Base-by-base conservation (phyloP, 108 stramenopile genomes). In the Pelagomonas calceolata region DNA sequence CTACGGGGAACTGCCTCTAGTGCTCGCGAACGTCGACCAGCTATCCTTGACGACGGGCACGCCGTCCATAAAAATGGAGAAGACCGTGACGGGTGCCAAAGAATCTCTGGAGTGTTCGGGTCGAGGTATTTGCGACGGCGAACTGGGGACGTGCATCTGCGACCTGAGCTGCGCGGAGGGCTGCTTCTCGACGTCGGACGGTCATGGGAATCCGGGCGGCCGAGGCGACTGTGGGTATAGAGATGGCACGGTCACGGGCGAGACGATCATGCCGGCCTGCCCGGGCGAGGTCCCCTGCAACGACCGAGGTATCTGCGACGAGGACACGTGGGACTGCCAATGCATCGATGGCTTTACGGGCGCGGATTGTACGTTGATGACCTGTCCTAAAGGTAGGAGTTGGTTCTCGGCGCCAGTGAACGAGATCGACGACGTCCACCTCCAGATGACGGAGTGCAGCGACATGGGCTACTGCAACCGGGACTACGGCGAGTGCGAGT, bases 311-410 rank as follows among this genome's bases (percentile, higher is more conserved):
- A 34, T 30, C 36, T 89, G 88, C 64, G 64, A 66, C 63, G 79
- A 78, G 29, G 83, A 83, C 34, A 75, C 64, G 35, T 91, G 87
- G 71, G 46, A 71, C 16, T 92, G 91, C 71, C 60, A 37, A 21
- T 92, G 91, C 75, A 73, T 79, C 60, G 68, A 65, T 17, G 90
- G 86, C 64, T 86, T 85, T 78, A 78, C 67, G 32, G 87, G 89
- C 16, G 84, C 87, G 7, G 91, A 91, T 68, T 92, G 91, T 77
- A 77, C 85, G 26, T 68, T 83, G 65, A 79, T 87, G 66, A 72
- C 79, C 21, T 88, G 88, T 65, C 88, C 85, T n/a, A 39, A 71
- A 18, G 88, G 84, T 32, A 70, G 71, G 45, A 68, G 73, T 17
- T 88, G 88, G 88, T 82, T 73, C 66, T 83, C 76, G 0, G 63